Percentiles rank a stretch among this genome's conserved stretches.
phyloP scores from a whole-genome alignment of 108 stramenopile genomes.

The Cyclotella sp. region DNA sequence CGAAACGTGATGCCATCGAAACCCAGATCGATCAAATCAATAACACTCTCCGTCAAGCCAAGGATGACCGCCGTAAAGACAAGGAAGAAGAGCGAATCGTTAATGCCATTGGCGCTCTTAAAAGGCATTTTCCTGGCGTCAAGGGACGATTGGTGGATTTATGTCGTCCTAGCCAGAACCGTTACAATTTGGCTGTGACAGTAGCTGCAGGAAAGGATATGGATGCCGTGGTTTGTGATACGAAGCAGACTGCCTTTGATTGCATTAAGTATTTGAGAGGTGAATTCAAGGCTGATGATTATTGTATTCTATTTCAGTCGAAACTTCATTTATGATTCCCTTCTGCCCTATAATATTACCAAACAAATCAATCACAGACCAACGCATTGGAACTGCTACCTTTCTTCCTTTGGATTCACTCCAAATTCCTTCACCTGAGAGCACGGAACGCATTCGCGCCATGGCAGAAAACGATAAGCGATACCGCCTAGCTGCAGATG shows the following conservation, averaged over 20 bases:
- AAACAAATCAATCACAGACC: slow-evolving; percentile 44
- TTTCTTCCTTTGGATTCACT: slow-evolving; percentile 96
- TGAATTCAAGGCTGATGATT: slow-evolving; percentile 6
- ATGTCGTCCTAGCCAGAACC: slow-evolving; percentile 91
- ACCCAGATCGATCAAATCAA: slow-evolving; percentile 83
- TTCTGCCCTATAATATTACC: background rate
- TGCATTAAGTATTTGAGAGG: slow-evolving; percentile 94
- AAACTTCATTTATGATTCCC: background rate
- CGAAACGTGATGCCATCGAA: slow-evolving; percentile 81
- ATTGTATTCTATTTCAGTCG: background rate
- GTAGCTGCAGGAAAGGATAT: slow-evolving; percentile 98
- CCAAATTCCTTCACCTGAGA: slow-evolving; percentile 73
- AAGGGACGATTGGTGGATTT: slow-evolving; percentile 95
- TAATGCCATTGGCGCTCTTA: slow-evolving; percentile 79
- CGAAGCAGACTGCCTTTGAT: slow-evolving; percentile 85
- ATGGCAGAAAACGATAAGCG: slow-evolving; percentile 76
- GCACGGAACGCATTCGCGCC: slow-evolving; percentile 89
- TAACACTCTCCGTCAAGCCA: slow-evolving; percentile 80
- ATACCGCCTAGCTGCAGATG: slow-evolving; percentile 89
- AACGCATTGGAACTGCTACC: slow-evolving; percentile 92
- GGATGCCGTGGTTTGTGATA: slow-evolving; percentile 81
- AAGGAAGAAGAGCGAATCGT: slow-evolving; percentile 87
- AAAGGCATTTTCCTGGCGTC: slow-evolving; percentile 93
- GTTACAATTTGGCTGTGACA: slow-evolving; percentile 94
- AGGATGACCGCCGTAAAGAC: slow-evolving; percentile 79